Evolutionary conservation across 129 eudicot genomes (phyloP).

Genomic region (Lactuca sativa): DNA sequence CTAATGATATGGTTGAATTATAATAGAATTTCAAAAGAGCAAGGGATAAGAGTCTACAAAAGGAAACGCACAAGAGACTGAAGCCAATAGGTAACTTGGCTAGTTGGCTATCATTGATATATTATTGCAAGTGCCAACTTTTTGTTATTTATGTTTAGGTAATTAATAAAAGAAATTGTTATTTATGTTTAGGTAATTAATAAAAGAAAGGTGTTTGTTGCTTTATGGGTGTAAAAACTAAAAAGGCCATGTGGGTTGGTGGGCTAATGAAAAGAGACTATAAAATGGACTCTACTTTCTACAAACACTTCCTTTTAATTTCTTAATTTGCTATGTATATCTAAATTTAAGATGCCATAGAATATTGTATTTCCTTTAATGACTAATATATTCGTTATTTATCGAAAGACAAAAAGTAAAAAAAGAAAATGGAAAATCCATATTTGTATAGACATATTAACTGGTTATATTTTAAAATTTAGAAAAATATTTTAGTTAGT

Average conservation of each 20-base stretch:
- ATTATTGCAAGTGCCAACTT: conserved; percentile 19
- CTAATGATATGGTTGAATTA: too few relatives aligned
- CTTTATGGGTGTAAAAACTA: conserved; percentile 52
- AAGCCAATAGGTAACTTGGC: conserved; percentile 1
- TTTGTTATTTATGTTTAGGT: conserved; percentile 2
- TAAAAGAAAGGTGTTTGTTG: conserved; percentile 23
- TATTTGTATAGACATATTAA: too few relatives aligned
- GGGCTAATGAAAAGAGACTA: conserved; percentile 45
- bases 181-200: conserved; percentile 10
- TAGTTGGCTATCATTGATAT: neutral
- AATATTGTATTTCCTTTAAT: neutral
- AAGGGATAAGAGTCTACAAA: neutral
- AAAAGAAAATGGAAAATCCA: neutral
- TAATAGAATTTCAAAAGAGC: too few relatives aligned
- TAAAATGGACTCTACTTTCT: conserved; percentile 43
- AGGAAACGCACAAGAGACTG: conserved; percentile 7
- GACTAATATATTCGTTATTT: neutral
- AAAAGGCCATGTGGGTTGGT: conserved; percentile 78
- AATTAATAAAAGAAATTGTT: conserved; percentile 26
- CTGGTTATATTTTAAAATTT: too few relatives aligned
- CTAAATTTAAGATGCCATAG: neutral
- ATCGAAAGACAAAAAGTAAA: neutral
- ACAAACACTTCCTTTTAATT: conserved; percentile 43
- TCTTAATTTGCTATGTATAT: conserved; percentile 45
- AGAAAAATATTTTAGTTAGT: too few relatives aligned